These are phyloP conservation scores for Mucor indicus DNA, from an alignment of 371 early-diverging fungal genomes.

Conservation along the genomic window DNA sequence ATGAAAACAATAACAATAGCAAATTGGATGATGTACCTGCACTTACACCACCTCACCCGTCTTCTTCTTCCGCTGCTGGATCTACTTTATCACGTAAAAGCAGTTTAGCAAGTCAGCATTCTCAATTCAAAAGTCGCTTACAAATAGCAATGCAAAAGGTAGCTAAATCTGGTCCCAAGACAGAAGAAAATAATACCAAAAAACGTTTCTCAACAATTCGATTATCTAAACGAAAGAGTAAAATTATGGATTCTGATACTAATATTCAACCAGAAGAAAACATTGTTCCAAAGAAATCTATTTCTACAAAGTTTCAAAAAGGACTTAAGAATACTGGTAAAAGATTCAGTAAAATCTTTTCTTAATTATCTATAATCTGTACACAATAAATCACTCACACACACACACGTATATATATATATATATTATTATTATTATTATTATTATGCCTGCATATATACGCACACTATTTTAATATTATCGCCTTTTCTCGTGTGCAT, in stretches of 20 bases:
- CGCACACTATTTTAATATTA: no score
- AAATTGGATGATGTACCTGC: neutral
- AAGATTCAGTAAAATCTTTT: constrained; percentile 7
- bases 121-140: neutral
- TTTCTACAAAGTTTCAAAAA: constrained; percentile 5
- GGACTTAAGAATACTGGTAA: constrained; percentile 6
- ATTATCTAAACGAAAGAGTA: neutral
- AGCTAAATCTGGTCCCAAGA: neutral
- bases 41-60: constrained; percentile 6
- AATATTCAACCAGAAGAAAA: neutral
- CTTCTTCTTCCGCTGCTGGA: constrained; percentile 3
- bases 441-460: no score
- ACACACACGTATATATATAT: no score
- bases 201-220: no score
- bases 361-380: neutral
- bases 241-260: neutral
- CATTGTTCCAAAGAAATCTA: constrained; percentile 1
- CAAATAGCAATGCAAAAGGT: constrained; percentile 1
- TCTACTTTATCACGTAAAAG: constrained; percentile 6
- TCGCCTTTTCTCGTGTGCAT: no score
- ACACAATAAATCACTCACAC: no score
- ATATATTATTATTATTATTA: no score
- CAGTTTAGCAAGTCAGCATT: constrained; percentile 1
- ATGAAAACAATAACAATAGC: neutral
- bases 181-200: no score